Evolutionary conservation across 768 basidiomycete genomes (phyloP).

Genomic region (Phlegmacium glaucopus): DNA sequence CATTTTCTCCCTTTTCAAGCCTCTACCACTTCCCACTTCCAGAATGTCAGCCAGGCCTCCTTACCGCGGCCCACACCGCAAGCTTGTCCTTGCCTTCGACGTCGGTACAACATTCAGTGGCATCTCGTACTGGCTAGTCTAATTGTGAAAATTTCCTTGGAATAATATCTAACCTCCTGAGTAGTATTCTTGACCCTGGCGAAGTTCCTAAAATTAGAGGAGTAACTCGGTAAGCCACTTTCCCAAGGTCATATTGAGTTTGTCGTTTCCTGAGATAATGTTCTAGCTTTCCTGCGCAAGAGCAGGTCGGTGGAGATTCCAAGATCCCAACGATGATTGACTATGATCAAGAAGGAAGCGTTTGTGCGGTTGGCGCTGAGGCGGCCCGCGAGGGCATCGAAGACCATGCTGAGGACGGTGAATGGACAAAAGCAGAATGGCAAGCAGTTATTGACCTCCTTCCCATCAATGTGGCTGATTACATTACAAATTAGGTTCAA

Average conservation of each 20-base stretch:
- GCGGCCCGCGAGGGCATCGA: constrained; percentile 36
- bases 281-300: constrained; percentile 17
- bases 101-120: constrained; percentile 52
- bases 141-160: too few species aligned
- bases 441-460: constrained; percentile 7
- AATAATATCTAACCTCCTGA: background rate
- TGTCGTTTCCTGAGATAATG: background rate
- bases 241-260: too few species aligned
- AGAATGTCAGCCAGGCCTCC: constrained; percentile 24
- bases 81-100: constrained; percentile 48
- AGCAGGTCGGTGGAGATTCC: constrained; percentile 27
- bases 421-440: constrained; percentile 41
- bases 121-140: constrained; percentile 37
- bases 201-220: constrained; percentile 16
- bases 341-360: constrained; percentile 36
- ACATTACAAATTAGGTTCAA: constrained; percentile 25
- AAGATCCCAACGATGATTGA: constrained; percentile 49
- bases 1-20: background rate
- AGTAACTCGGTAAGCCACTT: constrained; percentile 12
- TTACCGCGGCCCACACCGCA: constrained; percentile 36
- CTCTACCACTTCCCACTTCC: background rate
- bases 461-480: background rate
- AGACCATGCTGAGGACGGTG: constrained; percentile 38
- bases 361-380: constrained; percentile 46
- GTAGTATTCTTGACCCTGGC: constrained; percentile 17